Base-by-base conservation (phyloP, 176 grass and related monocot species). In the Hyparrhenia diplandra region DNA sequence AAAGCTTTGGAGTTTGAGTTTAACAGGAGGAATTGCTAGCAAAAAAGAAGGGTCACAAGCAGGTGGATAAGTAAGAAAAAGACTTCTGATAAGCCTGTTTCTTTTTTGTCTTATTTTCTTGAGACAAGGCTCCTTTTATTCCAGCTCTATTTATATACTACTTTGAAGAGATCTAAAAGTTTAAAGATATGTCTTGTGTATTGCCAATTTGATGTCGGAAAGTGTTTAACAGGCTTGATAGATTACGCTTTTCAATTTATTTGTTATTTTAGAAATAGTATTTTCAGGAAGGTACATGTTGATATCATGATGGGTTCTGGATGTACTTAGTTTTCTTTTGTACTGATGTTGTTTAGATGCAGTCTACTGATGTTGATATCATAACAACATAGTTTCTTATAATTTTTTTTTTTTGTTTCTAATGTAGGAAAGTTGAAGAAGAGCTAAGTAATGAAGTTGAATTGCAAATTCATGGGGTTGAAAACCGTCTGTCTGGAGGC, bases 21-120 rank as follows among this genome's bases (percentile, higher is more conserved):
- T 90, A 41, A 93, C 81, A 73, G 95, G 95, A 67, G 90, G 95
- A 75, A 85, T 87, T 84, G 45, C 81, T 73, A 95, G 75, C 75
- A 98, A 94, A 86, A n/a, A 98, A 98, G 73, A 98, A 98, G 84
- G 92, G 95, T 28, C 78, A 91, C 34, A 98, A 86, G 84, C 95
- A 84, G 45, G 80, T n/a, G 30, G 88, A 93, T 84, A 98, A 86
- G 95, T 98, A 93, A 89, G 92, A 88, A 75, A 29, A 18, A 20
- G 55, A 18, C 39, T 82, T 69, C 64, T 12, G 17, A 75, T 67
- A 64, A 69, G 47, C 27, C 55, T 47, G 0, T 71, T 69, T 68
- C 30, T 8, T 41, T 70, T 71, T 60, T 46, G 17, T 24, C 58
- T 9, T n/a, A 65, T 49, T 63, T 74, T 80, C 5, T 43, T 57